Conservation (phyloP, 208 protist species). For the Angomonas deanei region DNA sequence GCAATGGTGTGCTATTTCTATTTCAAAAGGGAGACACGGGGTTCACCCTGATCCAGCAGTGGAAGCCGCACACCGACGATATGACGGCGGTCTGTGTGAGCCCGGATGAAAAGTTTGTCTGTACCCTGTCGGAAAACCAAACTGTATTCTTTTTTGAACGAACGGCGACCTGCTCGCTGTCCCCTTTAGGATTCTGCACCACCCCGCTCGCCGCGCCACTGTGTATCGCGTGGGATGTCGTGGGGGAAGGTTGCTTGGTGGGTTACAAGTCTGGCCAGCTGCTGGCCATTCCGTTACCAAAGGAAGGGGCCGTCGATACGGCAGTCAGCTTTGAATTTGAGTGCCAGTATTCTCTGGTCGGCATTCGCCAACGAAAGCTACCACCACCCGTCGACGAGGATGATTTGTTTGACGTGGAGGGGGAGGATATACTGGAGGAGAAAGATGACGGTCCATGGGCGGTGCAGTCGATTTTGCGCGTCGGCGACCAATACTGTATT, state of each 20-base stretch:
- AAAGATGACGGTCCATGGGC: slow-evolving; percentile 81
- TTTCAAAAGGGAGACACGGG: slow-evolving; percentile 14
- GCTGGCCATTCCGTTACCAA: slow-evolving; percentile 49
- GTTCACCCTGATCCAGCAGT: slow-evolving; percentile 55
- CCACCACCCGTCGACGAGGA: slow-evolving; percentile 51
- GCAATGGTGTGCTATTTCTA: slow-evolving; percentile 70
- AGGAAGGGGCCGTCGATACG: slow-evolving; percentile 44
- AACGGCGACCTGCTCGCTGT: slow-evolving; percentile 15
- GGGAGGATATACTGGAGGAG: slow-evolving; percentile 68
- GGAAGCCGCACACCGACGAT: slow-evolving; percentile 56
- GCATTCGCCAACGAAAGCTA: slow-evolving; percentile 63
- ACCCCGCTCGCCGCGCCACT: slow-evolving; percentile 40
- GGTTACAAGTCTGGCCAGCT: slow-evolving; percentile 66
- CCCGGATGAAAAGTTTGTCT: slow-evolving; percentile 53
- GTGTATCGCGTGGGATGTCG: slow-evolving; percentile 67
- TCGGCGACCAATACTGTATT: slow-evolving; percentile 25
- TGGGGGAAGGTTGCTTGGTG: slow-evolving; percentile 47
- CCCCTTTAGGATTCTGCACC: slow-evolving; percentile 78
- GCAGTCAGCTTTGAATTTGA: slow-evolving; percentile 61
- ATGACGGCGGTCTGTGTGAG: slow-evolving; percentile 62
- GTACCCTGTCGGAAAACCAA: slow-evolving; percentile 70
- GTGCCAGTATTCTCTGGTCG: slow-evolving; percentile 56
- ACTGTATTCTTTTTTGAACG: slow-evolving; percentile 93
- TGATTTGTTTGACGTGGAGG: slow-evolving; percentile 45
- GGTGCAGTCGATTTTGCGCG: slow-evolving; percentile 43